A percentile compares a stretch with the other conserved stretches of the same genome.
These are phyloP conservation scores for Saccharomycopsis fermentans DNA, from an alignment of 805 yeast genomes.

Conservation along the genomic window DNA sequence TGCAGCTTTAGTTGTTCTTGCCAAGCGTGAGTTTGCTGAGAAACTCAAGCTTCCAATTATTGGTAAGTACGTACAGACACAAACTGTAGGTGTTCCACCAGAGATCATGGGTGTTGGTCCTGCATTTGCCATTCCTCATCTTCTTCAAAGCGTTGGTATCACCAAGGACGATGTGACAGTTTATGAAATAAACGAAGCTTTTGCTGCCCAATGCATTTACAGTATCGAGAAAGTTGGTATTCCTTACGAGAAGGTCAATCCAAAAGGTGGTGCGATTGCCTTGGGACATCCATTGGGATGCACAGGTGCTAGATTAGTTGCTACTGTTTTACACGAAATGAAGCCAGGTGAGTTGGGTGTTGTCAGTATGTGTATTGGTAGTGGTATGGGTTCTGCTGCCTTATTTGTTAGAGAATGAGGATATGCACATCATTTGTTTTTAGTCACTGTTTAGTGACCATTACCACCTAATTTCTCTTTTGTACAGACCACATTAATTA, in stretches of 20 bases:
- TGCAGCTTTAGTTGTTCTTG: conserved; percentile 80
- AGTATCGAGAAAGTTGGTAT: conserved; percentile 58
- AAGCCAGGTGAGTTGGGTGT: conserved; percentile 76
- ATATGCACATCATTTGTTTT: too few relatives aligned
- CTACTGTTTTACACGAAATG: conserved; percentile 77
- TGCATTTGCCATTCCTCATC: conserved; percentile 85
- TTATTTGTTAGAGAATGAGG: conserved; percentile 65
- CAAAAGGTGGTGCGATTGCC: conserved; percentile 95
- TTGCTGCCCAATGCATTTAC: conserved; percentile 88
- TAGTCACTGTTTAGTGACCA: too few relatives aligned
- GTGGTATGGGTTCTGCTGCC: conserved; percentile 98
- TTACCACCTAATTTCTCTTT: too few relatives aligned
- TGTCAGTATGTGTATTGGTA: conserved; percentile 94
- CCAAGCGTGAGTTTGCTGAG: conserved; percentile 80
- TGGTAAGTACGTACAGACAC: conserved; percentile 72
- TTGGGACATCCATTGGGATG: conserved; percentile 91
- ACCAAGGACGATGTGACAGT: conserved; percentile 56
- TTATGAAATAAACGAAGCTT: conserved; percentile 91
- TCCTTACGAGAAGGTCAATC: conserved; percentile 65
- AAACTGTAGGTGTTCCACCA: conserved; percentile 89
- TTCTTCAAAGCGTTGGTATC: conserved; percentile 53
- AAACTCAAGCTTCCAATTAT: conserved; percentile 57
- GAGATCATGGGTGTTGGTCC: conserved; percentile 98
- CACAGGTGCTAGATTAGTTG: conserved; percentile 87
- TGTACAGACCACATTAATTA: too few relatives aligned